These are phyloP conservation scores for Guillardia theta DNA, from an alignment of 78 protist species.

Conservation along the genomic window DNA sequence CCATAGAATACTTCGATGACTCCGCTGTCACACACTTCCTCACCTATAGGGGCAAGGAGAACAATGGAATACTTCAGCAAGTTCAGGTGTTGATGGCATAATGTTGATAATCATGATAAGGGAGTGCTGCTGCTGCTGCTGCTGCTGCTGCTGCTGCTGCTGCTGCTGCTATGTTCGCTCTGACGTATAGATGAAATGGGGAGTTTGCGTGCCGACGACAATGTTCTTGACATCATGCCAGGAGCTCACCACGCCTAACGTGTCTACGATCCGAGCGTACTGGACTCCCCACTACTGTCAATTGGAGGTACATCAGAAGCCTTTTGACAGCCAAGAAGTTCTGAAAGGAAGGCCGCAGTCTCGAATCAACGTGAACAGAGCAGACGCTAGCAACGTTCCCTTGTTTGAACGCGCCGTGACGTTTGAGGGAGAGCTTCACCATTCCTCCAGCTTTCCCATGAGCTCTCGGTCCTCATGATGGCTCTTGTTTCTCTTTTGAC, in stretches of 20 bases:
- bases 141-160: too few relatives aligned
- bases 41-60: not conserved
- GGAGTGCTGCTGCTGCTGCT: too few relatives aligned
- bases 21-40: not conserved
- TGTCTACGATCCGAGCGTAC: not conserved
- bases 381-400: not conserved
- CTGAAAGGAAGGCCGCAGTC: too few relatives aligned
- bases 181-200: too few relatives aligned
- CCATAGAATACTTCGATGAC: not conserved
- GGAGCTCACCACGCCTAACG: not conserved
- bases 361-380: not conserved
- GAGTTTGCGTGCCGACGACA: too few relatives aligned
- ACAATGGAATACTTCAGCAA: conserved; percentile 4
- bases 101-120: too few relatives aligned
- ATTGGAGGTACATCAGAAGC: too few relatives aligned
- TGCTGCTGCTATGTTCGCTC: too few relatives aligned
- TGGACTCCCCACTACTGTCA: not conserved
- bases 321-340: too few relatives aligned
- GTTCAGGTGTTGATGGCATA: not conserved
- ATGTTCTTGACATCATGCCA: too few relatives aligned
- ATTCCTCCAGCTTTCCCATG: not conserved
- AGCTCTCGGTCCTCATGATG: too few relatives aligned
- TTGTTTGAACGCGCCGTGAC: not conserved
- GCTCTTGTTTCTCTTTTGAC: too few relatives aligned
- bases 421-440: not conserved